These are phyloP conservation scores for Kokia cookei DNA, from an alignment of 441 rosid genomes.

Conservation along the genomic window DNA sequence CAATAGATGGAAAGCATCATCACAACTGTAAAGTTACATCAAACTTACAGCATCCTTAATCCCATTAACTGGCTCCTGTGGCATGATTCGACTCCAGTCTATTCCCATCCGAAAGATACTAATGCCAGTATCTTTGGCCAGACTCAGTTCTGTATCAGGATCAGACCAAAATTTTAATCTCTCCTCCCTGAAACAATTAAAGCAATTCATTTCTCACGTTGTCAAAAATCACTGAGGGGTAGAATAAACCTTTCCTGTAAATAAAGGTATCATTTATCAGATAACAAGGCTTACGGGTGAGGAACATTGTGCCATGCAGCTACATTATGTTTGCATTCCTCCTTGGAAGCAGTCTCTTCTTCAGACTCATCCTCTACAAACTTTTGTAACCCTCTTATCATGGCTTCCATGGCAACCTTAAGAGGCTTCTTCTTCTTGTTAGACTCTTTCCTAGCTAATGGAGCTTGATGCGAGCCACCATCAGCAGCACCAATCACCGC, in stretches of 20 bases:
- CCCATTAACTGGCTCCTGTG: conserved; percentile 72
- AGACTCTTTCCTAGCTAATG: conserved; percentile 13
- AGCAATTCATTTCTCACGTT: conserved; percentile 16
- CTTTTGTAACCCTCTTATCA: conserved; percentile 76
- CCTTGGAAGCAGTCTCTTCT: conserved; percentile 21
- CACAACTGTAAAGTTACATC: conserved; percentile 7
- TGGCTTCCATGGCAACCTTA: conserved; percentile 83
- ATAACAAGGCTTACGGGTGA: conserved; percentile 58
- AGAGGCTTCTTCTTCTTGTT: conserved; percentile 43
- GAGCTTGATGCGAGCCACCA: conserved; percentile 47
- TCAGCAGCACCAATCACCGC: conserved; percentile 43
- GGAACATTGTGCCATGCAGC: conserved; percentile 96
- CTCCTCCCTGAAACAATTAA: conserved; percentile 58
- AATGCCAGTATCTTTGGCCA: conserved; percentile 83
- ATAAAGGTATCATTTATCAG: conserved; percentile 5
- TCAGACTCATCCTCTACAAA: conserved; percentile 34
- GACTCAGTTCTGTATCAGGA: conserved; percentile 83
- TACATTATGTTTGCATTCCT: conserved; percentile 62
- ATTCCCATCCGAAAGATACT: conserved; percentile 88
- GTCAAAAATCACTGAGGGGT: neutral
- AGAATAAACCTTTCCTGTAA: neutral
- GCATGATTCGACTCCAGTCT: conserved; percentile 91
- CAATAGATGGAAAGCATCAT: conserved; percentile 5
- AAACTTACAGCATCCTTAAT: conserved; percentile 59
- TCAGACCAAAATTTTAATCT: conserved; percentile 96